Base-by-base conservation (phyloP, 2,329 filamentous ascomycete genomes). In the Akanthomyces muscarius region DNA sequence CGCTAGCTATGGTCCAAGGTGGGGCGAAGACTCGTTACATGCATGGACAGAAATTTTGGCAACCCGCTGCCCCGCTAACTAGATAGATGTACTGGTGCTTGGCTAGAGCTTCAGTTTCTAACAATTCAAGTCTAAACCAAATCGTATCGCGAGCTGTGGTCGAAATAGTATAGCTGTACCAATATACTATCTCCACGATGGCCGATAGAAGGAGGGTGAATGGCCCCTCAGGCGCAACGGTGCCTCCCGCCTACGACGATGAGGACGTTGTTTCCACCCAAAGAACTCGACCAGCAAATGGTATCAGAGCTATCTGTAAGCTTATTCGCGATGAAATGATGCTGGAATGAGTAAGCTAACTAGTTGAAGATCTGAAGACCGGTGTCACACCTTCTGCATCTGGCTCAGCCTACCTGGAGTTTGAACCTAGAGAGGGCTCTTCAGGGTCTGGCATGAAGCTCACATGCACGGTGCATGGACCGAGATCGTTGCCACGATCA, bases 381-480 rank as follows among this genome's bases (percentile, higher is more conserved):
- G 92, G 92, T 28, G 85, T 98, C 5, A 93, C 95, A 0, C 94
- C 95, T 21, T 96, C 94, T 16, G 95, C 95, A 14, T 95, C 92
- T 55, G 95, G 95, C 16, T 97, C 93, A 21, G 92, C 95, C 61
- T 99, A 94, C 74, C 81, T 94, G 61, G 91, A 90, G 71, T 78
- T 89, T 55, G 84, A 84, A 69, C 78, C 76, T 67, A 81, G 77
- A 62, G 77, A 75, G 72, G 73, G 75, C 41, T 77, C 78, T 63
- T 78, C 66, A 5, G 71, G 85, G 52, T 86, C 88, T 44, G 90
- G 91, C 58, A 84, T 98, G 72, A 99, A 99, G 76, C 86, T 99
- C 65, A 90, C 89, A 66, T 97, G 93, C 75, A 93, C 92, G 13
- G 91, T 98, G 61, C 94, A 98, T 77, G 95, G 95, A 1, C 95